phyloP scores from a whole-genome alignment of 2,329 filamentous ascomycete genomes.

The Xylaria sp. region DNA sequence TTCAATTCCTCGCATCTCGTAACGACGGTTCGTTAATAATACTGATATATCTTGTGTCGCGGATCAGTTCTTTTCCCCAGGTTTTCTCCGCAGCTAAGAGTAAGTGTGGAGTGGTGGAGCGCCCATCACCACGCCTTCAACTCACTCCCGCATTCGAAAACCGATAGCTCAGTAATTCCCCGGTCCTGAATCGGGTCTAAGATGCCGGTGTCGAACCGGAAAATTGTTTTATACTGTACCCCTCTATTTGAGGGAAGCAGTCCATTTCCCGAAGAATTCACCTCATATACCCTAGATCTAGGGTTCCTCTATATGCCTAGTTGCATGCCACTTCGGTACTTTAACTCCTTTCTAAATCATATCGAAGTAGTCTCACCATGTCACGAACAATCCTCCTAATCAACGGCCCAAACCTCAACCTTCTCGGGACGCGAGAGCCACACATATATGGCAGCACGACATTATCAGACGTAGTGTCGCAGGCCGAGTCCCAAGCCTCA shows the following conservation, averaged over 20 bases:
- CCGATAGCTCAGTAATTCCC: conserved; percentile 7
- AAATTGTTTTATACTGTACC: conserved; percentile 6
- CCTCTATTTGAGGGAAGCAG: not conserved
- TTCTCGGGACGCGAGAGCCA: conserved; percentile 80
- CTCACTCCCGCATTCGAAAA: conserved; percentile 7
- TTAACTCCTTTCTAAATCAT: not conserved
- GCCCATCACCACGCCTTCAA: not conserved
- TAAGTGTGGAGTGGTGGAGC: conserved; percentile 21
- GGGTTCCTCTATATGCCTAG: not conserved
- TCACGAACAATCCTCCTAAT: conserved; percentile 71
- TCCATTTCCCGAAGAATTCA: not conserved
- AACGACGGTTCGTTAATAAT: not conserved
- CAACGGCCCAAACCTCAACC: conserved; percentile 86
- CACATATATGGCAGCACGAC: conserved; percentile 78
- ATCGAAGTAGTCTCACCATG: conserved; percentile 19
- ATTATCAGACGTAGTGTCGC: conserved; percentile 68
- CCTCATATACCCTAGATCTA: not conserved
- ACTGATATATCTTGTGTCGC: not conserved
- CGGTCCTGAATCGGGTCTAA: conserved; percentile 3
- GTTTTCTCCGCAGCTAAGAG: conserved; percentile 25
- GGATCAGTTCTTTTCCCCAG: conserved; percentile 32
- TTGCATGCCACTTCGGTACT: too few relatives aligned
- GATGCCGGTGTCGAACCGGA: not conserved
- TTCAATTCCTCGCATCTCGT: not conserved
- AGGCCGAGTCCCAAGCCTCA: conserved; percentile 61